Base-by-base conservation (phyloP, 805 yeast genomes). In the Henningerozyma blattae region DNA sequence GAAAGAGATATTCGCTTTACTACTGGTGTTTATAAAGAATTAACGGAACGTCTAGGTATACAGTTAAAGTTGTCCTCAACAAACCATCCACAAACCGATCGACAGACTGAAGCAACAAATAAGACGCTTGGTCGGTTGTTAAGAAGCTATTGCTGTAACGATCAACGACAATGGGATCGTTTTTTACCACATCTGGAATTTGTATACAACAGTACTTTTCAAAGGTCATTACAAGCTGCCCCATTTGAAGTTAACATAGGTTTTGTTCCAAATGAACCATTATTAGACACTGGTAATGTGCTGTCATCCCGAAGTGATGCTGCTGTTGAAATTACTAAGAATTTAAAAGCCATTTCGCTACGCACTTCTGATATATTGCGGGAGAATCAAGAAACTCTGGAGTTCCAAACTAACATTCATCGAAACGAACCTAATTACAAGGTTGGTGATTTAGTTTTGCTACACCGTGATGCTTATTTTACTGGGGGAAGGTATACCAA, bases 11-110 rank as follows among this genome's bases (percentile, higher is more conserved):
- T 20, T 20, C 7, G 22, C 9, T 20, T 20, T 10, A 10, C 22
- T 10, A 20, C 22, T 20, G 10, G 22, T 20, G 22, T 20, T 20
- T 20, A 20, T 7, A 20, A 10, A 7, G 22, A 35, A 29, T 10
- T 31, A 3, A 18, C 34, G 2, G 20, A 31, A 15, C n/a, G 35
- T 14, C 18, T 33, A n/a, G 37, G 34, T 27, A 35, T 35, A 8
- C 26, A 27, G 17, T 14, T 35, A 14, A 17, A 15, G 13, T 27
- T 31, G 28, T 32, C 35, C 10, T 24, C 33, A 8, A 16, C 30
- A 9, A 35, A 35, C 22, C 39, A 35, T 18, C 37, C 35, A 9
- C 30, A 32, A 15, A 28, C 39, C 12, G 39, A 35, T 35, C 35
- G 39, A 10, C 39, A 32, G 22, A 22, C 30, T 10, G 39, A 35